Conservation (phyloP, 139 green algal species). For the Chlorella sp. region DNA sequence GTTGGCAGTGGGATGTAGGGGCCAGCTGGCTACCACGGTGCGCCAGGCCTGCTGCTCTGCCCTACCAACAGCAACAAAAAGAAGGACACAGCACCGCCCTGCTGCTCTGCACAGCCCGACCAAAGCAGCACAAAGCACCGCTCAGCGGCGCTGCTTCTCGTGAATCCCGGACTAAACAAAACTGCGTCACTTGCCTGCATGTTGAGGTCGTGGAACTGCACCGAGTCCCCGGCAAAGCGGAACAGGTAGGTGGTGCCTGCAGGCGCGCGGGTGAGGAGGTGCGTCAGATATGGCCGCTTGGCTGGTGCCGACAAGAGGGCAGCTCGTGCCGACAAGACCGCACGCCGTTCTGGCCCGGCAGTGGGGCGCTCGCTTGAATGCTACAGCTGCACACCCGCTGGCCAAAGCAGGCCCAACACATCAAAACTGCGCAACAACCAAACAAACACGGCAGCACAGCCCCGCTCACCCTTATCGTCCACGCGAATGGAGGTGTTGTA, state of each 20-base stretch:
- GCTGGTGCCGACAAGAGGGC: not conserved
- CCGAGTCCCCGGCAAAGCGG: slow-evolving; percentile 32
- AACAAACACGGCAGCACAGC: no score
- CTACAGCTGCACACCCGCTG: not conserved
- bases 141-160: not conserved
- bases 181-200: no score
- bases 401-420: no score
- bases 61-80: no score
- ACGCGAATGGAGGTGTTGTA: slow-evolving; percentile 45
- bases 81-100: no score
- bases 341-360: not conserved
- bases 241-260: slow-evolving; percentile 51
- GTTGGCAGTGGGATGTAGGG: no score
- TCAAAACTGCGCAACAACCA: not conserved
- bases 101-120: no score
- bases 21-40: no score
- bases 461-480: slow-evolving; percentile 36
- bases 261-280: not conserved
- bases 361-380: no score
- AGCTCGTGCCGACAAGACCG: not conserved
- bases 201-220: slow-evolving; percentile 47
- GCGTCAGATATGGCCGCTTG: not conserved
- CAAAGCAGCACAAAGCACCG: not conserved
- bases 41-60: no score
- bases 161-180: no score